Conservation (phyloP, 805 yeast genomes). For the Kodamaea fukazawae region DNA sequence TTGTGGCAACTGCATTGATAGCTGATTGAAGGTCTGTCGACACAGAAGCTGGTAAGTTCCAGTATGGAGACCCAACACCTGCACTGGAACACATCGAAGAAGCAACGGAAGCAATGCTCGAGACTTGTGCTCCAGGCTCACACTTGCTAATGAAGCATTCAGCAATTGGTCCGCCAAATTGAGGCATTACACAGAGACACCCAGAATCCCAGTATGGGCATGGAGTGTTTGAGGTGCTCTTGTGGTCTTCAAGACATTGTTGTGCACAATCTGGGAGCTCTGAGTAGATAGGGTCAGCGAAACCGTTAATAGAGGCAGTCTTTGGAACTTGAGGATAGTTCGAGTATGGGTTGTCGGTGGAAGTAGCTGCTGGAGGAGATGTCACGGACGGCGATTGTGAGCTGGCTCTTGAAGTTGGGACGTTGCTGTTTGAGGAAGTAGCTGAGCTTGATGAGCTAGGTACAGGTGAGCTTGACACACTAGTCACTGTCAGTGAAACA, state of each 20-base stretch:
- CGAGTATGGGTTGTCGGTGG: constrained; percentile 21
- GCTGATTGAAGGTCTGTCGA: constrained; percentile 25
- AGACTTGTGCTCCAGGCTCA: constrained; percentile 27
- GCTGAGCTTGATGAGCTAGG: too few relatives aligned
- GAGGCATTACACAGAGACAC: constrained; percentile 42
- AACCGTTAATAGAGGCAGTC: constrained; percentile 41
- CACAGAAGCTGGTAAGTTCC: constrained; percentile 26
- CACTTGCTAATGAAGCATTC: constrained; percentile 27
- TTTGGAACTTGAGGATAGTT: constrained; percentile 32
- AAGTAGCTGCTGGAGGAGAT: too few relatives aligned
- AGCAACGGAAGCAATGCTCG: constrained; percentile 28
- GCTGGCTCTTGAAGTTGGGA: too few relatives aligned
- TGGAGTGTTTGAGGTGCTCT: constrained; percentile 36
- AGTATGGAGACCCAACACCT: constrained; percentile 34
- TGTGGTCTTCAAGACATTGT: constrained; percentile 21
- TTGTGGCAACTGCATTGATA: too few relatives aligned
- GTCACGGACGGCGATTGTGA: too few relatives aligned
- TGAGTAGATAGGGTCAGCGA: constrained; percentile 36
- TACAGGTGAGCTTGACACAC: too few relatives aligned
- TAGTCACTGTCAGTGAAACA: too few relatives aligned
- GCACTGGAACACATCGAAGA: constrained; percentile 31
- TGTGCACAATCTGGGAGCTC: constrained; percentile 39
- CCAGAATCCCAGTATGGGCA: constrained; percentile 48
- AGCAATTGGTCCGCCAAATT: constrained; percentile 32
- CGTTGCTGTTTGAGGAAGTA: too few relatives aligned